Evolutionary conservation across 2,329 filamentous ascomycete species (phyloP).

Genomic region (Parascedosporium putredinis): DNA sequence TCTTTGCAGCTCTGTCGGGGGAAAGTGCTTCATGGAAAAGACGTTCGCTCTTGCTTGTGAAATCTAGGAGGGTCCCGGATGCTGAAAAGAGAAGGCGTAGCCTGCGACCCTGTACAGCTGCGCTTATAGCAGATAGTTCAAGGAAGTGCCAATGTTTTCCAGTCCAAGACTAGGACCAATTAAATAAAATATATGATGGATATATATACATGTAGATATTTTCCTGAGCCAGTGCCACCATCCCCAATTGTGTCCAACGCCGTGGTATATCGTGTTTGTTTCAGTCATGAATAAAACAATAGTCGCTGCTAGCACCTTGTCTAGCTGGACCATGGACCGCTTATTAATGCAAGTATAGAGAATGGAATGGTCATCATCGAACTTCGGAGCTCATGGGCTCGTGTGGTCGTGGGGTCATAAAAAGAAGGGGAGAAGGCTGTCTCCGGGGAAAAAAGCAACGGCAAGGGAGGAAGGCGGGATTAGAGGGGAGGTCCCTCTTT

Average conservation of each 20-base stretch:
- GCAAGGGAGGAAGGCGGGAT: background rate
- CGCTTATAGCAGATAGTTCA: no score
- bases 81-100: background rate
- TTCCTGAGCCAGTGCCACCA: background rate
- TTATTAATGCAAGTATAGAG: background rate
- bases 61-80: no score
- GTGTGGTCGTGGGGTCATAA: background rate
- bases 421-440: background rate
- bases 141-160: background rate
- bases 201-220: no score
- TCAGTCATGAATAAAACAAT: background rate
- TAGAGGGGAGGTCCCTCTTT: constrained; percentile 1
- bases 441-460: no score
- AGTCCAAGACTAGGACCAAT: background rate
- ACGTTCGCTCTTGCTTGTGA: no score
- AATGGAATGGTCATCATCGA: background rate
- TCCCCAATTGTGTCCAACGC: background rate
- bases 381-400: background rate
- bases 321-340: background rate
- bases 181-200: background rate
- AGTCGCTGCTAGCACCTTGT: background rate
- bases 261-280: background rate
- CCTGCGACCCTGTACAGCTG: no score
- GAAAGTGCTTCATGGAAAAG: no score
- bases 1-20: no score